A percentile compares a stretch with the other conserved stretches of the same genome.
phyloP scores from a whole-genome alignment of 768 basidiomycete species.

The Boletus sp. region DNA sequence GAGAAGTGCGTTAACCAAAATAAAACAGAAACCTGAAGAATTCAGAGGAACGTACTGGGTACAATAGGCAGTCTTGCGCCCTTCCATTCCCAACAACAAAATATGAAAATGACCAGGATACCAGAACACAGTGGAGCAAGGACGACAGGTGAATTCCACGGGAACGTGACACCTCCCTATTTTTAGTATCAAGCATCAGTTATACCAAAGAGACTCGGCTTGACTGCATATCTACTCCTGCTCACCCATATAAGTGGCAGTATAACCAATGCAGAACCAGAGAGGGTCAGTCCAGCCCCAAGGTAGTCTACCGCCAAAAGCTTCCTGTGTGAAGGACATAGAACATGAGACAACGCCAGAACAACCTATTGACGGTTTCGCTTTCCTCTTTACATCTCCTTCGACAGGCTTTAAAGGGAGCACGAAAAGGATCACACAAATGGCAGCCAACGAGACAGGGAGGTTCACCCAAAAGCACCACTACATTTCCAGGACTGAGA shows the following conservation, averaged over 20 bases:
- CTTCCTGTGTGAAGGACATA: not conserved
- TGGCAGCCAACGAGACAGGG: no score
- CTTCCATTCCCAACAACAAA: not conserved
- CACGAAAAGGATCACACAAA: no score
- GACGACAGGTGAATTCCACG: not conserved
- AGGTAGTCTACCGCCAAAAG: not conserved
- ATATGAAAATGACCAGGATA: not conserved
- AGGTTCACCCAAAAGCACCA: no score
- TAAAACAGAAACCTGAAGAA: not conserved
- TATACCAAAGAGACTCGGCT: no score
- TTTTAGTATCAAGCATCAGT: not conserved
- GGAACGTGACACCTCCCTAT: not conserved
- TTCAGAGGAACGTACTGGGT: not conserved
- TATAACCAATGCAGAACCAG: not conserved
- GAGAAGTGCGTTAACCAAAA: not conserved
- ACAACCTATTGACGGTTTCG: no score
- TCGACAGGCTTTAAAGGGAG: no score
- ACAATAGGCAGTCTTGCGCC: not conserved
- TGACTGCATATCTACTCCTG: not conserved
- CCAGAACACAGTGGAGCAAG: not conserved
- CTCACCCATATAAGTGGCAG: slow-evolving; percentile 2
- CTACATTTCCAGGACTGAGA: no score
- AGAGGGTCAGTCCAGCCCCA: not conserved
- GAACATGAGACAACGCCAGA: not conserved
- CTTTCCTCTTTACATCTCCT: not conserved